Evolutionary conservation across 176 grass and related monocot species (phyloP).

Genomic region (Guadua angustifolia): DNA sequence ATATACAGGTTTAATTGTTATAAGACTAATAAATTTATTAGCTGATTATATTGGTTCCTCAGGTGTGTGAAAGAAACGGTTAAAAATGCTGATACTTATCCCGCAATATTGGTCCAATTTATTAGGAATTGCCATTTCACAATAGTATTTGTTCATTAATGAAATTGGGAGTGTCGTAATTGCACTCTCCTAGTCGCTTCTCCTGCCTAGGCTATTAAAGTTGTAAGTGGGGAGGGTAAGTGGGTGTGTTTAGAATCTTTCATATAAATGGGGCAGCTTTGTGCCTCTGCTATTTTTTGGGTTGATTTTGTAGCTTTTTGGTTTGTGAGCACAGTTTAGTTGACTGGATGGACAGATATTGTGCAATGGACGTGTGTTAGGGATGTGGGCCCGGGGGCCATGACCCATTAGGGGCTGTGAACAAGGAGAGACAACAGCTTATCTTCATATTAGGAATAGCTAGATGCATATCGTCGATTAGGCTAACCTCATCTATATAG

Average conservation of each 20-base stretch:
- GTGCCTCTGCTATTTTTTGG: background rate
- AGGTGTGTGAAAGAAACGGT: background rate
- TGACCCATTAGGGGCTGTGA: too few species aligned
- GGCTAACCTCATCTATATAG: too few species aligned
- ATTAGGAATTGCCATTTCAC: background rate
- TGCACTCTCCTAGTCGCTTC: background rate
- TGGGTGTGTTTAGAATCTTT: conserved; percentile 15
- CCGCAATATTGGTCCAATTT: background rate
- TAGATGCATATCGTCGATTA: too few species aligned
- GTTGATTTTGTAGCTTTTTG: background rate
- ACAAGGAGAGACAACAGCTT: too few species aligned
- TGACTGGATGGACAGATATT: conserved; percentile 1
- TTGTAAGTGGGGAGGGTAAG: background rate
- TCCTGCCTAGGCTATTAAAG: background rate
- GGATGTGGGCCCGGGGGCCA: too few species aligned
- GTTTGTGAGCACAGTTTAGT: conserved; percentile 6
- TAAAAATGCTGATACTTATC: background rate
- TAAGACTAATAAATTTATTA: too few species aligned
- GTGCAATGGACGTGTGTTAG: background rate
- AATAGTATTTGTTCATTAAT: background rate
- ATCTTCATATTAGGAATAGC: too few species aligned
- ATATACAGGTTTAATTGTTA: too few species aligned
- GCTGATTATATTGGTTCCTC: too few species aligned
- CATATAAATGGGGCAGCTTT: background rate
- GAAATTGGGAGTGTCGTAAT: conserved; percentile 4